phyloP scores from a whole-genome alignment of 2,329 filamentous ascomycete genomes.

The Aureobasidium pullulans region DNA sequence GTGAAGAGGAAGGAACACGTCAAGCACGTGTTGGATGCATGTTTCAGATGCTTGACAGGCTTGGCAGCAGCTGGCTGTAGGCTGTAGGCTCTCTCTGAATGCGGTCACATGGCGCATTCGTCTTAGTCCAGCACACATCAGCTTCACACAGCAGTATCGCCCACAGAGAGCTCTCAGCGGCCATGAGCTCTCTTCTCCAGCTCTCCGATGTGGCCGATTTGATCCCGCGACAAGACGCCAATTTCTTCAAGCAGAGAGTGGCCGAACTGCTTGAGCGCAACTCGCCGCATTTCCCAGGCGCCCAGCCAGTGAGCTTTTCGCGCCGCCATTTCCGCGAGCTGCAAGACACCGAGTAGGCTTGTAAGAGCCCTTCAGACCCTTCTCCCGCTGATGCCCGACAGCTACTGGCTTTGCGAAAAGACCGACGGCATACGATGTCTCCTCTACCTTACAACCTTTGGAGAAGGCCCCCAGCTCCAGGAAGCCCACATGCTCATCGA shows the following conservation, averaged over 20 bases:
- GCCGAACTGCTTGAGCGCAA: slow-evolving; percentile 60
- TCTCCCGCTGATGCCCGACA: slow-evolving; percentile 26
- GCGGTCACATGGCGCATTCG: too few species aligned
- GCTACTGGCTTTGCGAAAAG: slow-evolving; percentile 97
- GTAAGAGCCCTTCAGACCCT: background rate
- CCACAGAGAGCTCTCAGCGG: background rate
- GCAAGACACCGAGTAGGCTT: slow-evolving; percentile 61
- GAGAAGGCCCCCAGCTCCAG: slow-evolving; percentile 26
- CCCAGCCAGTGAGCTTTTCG: slow-evolving; percentile 90
- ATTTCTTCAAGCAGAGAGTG: slow-evolving; percentile 24
- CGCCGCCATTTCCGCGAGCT: slow-evolving; percentile 77
- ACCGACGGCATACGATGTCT: slow-evolving; percentile 93
- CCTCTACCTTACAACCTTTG: slow-evolving; percentile 70
- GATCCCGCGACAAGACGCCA: slow-evolving; percentile 20
- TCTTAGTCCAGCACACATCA: background rate
- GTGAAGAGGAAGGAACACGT: too few species aligned
- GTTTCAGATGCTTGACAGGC: background rate
- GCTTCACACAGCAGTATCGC: background rate
- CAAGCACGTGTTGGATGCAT: too few species aligned
- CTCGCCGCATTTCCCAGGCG: slow-evolving; percentile 69
- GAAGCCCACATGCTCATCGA: slow-evolving; percentile 91
- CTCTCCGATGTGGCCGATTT: slow-evolving; percentile 21
- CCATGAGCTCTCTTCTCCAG: slow-evolving; percentile 23
- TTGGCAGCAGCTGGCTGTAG: background rate
- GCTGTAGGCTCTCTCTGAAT: too few species aligned